A percentile compares a stretch with the other conserved stretches of the same genome.
phyloP scores from a whole-genome alignment of 129 eudicot genomes.

The Silybum marianum region DNA sequence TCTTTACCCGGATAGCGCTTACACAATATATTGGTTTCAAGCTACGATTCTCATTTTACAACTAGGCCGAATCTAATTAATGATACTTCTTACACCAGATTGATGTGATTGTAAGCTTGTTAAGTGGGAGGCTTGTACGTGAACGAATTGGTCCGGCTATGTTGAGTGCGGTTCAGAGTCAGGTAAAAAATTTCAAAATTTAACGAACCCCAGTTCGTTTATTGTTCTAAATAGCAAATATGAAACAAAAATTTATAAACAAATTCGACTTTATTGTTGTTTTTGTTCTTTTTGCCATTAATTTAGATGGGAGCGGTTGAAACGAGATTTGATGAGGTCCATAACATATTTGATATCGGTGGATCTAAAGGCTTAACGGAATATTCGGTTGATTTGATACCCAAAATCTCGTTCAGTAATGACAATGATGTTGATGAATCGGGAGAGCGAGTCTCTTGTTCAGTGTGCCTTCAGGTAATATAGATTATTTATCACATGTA shows the following conservation, averaged over 20 bases:
- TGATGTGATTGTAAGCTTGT: slow-evolving; percentile 84
- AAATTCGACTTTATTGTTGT: not conserved
- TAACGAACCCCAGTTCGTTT: not conserved
- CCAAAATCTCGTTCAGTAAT: slow-evolving; percentile 56
- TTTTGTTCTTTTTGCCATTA: slow-evolving; percentile 3
- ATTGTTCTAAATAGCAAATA: not conserved
- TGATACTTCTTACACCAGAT: slow-evolving; percentile 50
- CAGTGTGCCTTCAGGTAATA: slow-evolving; percentile 85
- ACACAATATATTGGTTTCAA: not conserved
- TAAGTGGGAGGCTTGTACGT: slow-evolving; percentile 92
- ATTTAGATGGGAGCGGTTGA: slow-evolving; percentile 87
- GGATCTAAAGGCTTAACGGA: slow-evolving; percentile 75
- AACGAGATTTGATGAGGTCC: slow-evolving; percentile 64
- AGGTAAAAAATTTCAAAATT: slow-evolving; percentile 44
- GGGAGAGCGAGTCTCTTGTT: slow-evolving; percentile 76
- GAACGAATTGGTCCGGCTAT: slow-evolving; percentile 92
- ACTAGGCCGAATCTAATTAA: not conserved
- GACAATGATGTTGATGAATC: slow-evolving; percentile 61
- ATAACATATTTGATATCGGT: slow-evolving; percentile 69
- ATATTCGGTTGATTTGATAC: slow-evolving; percentile 65
- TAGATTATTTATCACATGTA: not conserved
- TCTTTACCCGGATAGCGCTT: not conserved
- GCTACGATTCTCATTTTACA: not conserved
- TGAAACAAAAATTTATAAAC: not conserved
- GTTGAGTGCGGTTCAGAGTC: slow-evolving; percentile 94